Conservation (phyloP, 345 rosid genomes). For the Firmiana major region DNA sequence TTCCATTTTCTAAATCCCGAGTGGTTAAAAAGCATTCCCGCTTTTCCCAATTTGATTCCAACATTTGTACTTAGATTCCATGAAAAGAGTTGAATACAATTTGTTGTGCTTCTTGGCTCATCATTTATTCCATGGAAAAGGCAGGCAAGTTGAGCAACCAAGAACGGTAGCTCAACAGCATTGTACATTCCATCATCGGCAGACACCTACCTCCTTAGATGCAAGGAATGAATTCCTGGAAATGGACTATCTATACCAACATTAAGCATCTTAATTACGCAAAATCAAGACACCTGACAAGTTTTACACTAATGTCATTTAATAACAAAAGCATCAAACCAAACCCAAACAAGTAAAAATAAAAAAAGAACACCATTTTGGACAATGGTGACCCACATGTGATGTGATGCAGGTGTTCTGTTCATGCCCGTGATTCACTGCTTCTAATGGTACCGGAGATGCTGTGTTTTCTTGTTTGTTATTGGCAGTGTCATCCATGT, state of each 20-base stretch:
- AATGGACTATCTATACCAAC: background rate
- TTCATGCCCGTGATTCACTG: constrained; percentile 30
- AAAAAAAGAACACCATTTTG: background rate
- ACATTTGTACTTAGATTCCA: background rate
- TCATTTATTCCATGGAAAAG: background rate
- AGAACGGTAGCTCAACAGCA: background rate
- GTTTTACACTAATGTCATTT: background rate
- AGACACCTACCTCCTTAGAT: background rate
- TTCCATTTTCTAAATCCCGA: background rate
- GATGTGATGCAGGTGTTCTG: constrained; percentile 15
- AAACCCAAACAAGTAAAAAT: background rate
- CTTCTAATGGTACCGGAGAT: background rate
- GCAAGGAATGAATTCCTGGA: background rate
- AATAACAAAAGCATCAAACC: background rate
- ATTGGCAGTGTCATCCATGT: background rate
- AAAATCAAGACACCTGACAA: background rate
- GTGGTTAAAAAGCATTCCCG: background rate
- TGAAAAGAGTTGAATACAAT: background rate
- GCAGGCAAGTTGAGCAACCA: background rate
- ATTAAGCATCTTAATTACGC: background rate
- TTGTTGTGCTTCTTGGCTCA: background rate
- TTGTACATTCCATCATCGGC: background rate
- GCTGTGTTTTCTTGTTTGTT: constrained; percentile 21
- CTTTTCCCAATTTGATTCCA: background rate
- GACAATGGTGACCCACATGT: constrained; percentile 15